These are phyloP conservation scores for Yamadazyma dendronema DNA, from an alignment of 1,139 yeast genomes.

Conservation along the genomic window DNA sequence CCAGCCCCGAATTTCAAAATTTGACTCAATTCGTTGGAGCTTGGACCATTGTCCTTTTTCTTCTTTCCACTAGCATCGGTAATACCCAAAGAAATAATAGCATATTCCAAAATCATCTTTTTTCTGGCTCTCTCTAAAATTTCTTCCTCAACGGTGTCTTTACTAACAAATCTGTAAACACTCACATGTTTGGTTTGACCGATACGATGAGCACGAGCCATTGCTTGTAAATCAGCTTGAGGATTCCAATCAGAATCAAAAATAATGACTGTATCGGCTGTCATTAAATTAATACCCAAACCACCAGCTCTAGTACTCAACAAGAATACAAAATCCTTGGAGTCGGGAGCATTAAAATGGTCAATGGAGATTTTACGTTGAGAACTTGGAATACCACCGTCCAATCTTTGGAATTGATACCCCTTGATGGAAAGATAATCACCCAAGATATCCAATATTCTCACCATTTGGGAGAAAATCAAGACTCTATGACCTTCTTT, in stretches of 20 bases:
- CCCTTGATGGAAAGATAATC: conserved; percentile 91
- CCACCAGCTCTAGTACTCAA: conserved; percentile 98
- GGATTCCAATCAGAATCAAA: conserved; percentile 99
- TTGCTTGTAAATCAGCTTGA: conserved; percentile 96
- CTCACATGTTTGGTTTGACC: conserved; percentile 98
- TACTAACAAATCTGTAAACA: conserved; percentile 94
- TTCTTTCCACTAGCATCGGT: conserved; percentile 62
- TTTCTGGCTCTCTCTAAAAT: conserved; percentile 94
- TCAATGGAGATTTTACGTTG: conserved; percentile 94
- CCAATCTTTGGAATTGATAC: conserved; percentile 86
- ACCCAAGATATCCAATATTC: conserved; percentile 92
- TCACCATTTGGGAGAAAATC: conserved; percentile 95
- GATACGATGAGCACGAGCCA: conserved; percentile 99
- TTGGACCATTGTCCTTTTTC: conserved; percentile 58
- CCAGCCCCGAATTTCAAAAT: conserved; percentile 98
- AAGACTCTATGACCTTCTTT: conserved; percentile 96
- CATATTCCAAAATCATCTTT: conserved; percentile 97
- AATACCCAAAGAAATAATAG: conserved; percentile 93
- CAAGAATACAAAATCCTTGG: conserved; percentile 87
- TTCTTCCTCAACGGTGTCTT: conserved; percentile 97
- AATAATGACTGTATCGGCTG: conserved; percentile 96
- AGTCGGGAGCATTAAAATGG: conserved; percentile 92
- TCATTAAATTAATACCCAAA: conserved; percentile 94
- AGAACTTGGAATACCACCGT: conserved; percentile 94
- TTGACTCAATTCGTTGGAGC: conserved; percentile 82